A percentile compares a stretch with the other conserved stretches of the same genome.
phyloP scores from a whole-genome alignment of 1,139 yeast species.

The Debaryomycetaceae sp. region DNA sequence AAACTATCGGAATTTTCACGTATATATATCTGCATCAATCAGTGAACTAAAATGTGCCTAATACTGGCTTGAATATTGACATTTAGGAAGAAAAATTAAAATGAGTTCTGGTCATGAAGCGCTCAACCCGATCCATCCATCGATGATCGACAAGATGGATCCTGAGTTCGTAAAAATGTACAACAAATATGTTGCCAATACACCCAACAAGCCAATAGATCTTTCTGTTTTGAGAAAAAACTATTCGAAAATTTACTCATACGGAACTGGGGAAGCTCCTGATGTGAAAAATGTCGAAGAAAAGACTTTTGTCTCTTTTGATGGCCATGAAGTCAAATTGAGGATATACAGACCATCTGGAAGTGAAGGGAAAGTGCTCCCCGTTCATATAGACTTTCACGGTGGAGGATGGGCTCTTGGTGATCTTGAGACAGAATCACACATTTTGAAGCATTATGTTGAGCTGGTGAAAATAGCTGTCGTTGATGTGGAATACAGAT shows the following conservation, averaged over 20 bases:
- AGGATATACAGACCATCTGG: conserved; percentile 20
- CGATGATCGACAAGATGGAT: conserved; percentile 17
- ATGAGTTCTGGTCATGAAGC: conserved; percentile 15
- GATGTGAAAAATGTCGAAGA: conserved; percentile 13
- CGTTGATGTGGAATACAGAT: conserved; percentile 32
- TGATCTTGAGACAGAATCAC: conserved; percentile 20
- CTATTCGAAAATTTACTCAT: conserved; percentile 16
- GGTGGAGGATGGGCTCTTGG: conserved; percentile 34
- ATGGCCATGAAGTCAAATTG: conserved; percentile 15
- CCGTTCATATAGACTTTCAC: conserved; percentile 27
- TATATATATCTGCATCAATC: too few relatives aligned
- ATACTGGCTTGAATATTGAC: too few relatives aligned
- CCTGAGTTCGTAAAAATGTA: conserved; percentile 18
- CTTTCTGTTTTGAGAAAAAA: conserved; percentile 14
- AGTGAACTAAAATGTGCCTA: too few relatives aligned
- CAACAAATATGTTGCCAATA: conserved; percentile 18
- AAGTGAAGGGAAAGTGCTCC: conserved; percentile 9
- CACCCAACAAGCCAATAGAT: conserved; percentile 17
- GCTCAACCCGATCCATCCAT: conserved; percentile 17
- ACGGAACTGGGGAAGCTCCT: conserved; percentile 17
- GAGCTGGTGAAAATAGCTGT: conserved; percentile 18
- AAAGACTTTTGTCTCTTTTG: conserved; percentile 13
- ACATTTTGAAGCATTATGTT: conserved; percentile 15
- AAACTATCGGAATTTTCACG: too few relatives aligned
- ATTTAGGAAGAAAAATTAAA: background rate